These are phyloP conservation scores for Nymphaea colorata DNA, from an alignment of 164 flowering plant genomes.

Conservation along the genomic window DNA sequence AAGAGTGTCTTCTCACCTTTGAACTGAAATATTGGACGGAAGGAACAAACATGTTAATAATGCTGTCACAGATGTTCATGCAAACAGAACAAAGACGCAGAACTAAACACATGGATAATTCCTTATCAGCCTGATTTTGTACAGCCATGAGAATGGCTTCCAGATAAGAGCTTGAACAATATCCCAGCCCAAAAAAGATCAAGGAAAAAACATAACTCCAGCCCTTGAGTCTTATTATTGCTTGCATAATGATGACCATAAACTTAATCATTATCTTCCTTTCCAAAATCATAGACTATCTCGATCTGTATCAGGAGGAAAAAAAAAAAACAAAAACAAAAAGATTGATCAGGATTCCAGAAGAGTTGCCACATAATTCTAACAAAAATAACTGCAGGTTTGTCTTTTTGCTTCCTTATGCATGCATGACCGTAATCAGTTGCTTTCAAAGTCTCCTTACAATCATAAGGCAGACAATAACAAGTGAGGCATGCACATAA, in stretches of 20 bases:
- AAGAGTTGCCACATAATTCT: not conserved
- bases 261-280: not conserved
- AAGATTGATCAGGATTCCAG: not conserved
- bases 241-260: not conserved
- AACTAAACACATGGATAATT: not conserved
- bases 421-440: not conserved
- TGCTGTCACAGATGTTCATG: not conserved
- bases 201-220: not conserved
- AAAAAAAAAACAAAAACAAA: not conserved
- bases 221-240: not conserved
- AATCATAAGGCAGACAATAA: no score
- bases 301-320: not conserved
- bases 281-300: not conserved
- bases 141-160: not conserved
- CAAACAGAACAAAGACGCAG: not conserved
- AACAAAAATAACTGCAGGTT: not conserved
- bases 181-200: not conserved
- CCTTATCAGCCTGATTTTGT: not conserved
- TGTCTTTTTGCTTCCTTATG: not conserved
- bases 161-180: not conserved
- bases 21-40: not conserved
- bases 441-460: not conserved
- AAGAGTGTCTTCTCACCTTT: no score
- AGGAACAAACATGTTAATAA: not conserved
- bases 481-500: not conserved